Evolutionary conservation across 2,329 filamentous ascomycete species (phyloP), one percentile per base, ranked within the genome.

Genomic region (Ilyonectria destructans): DNA sequence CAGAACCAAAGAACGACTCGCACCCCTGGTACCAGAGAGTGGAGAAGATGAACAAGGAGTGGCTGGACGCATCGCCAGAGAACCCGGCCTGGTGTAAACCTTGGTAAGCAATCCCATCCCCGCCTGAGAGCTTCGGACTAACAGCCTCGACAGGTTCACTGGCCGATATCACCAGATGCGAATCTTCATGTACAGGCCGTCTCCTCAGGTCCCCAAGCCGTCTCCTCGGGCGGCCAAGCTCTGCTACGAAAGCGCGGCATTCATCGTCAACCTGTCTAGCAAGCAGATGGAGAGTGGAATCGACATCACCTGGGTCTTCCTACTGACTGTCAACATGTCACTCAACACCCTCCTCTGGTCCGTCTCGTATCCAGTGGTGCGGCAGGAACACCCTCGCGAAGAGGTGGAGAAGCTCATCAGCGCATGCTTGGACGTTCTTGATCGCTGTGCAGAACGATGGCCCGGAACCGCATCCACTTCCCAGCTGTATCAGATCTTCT

Each of bases 291-390:
- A 92, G 71, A 90, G 88, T 17, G 88, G 89, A 15, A 91, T 90
- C 12, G 96, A 98, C 77, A 86, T 98, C 68, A 98, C 95, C 1
- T 98, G 96, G 96, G 92, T 97, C 49, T 97, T 97, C 77, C 90
- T 97, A 1, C 88, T 97, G 66, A 91, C 92, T 21, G 88, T 98
- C 46, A 98, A 97, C 83, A 96, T 97, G 90, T 91, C 93, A 5
- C 88, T 98, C 65, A 98, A 97, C 78, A 95, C 94, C 6, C 88
- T 98, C 57, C 87, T 99, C 1, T 99, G 96, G 96, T 90, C 93
- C 2, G 88, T 97, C 8, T 97, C 95, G 1, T 98, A 97, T 77
- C 88, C 92, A 4, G 92, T 96, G 71, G 91, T 98, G 26, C 91
- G 96, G 52, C 88, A 89, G 61, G 85, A 89, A 19, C 92, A 97